Percentiles rank a stretch among this genome's conserved stretches.
These are phyloP conservation scores for Irpex sp. DNA, from an alignment of 1,284 basidiomycete species.

Conservation along the genomic window DNA sequence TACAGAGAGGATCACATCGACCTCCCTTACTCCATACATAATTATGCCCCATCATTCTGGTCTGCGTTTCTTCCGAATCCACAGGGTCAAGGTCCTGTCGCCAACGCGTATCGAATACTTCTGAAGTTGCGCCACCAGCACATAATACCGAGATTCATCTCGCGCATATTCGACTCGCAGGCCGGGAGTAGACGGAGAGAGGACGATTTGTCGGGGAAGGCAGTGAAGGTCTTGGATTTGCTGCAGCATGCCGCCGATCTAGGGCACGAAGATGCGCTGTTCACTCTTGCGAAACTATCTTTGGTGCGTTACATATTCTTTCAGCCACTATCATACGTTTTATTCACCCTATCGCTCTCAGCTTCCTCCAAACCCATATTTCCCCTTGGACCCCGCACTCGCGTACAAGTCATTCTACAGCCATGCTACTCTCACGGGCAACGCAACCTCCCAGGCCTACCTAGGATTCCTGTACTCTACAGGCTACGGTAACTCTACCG, in stretches of 20 bases:
- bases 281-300: slow-evolving; percentile 75
- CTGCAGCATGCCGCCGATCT: slow-evolving; percentile 83
- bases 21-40: slow-evolving; percentile 41
- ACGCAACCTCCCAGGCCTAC: slow-evolving; percentile 86
- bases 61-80: slow-evolving; percentile 71
- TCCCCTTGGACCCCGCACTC: slow-evolving; percentile 64
- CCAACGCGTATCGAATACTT: slow-evolving; percentile 69
- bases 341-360: slow-evolving; percentile 31
- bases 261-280: slow-evolving; percentile 83
- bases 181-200: slow-evolving; percentile 57
- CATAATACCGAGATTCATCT: slow-evolving; percentile 46
- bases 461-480: slow-evolving; percentile 91
- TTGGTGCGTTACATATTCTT: slow-evolving; percentile 59
- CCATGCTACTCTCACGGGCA: slow-evolving; percentile 77
- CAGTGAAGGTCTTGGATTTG: slow-evolving; percentile 81
- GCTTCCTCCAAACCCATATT: slow-evolving; percentile 79
- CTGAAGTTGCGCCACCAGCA: slow-evolving; percentile 67
- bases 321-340: slow-evolving; percentile 7
- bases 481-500: slow-evolving; percentile 81
- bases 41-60: slow-evolving; percentile 60
- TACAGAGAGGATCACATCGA: slow-evolving; percentile 58
- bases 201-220: slow-evolving; percentile 70
- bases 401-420: slow-evolving; percentile 68
- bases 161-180: slow-evolving; percentile 40
- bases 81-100: slow-evolving; percentile 79